Evolutionary conservation across 1,284 basidiomycete species (phyloP).

Genomic region (Ustilago sp.): DNA sequence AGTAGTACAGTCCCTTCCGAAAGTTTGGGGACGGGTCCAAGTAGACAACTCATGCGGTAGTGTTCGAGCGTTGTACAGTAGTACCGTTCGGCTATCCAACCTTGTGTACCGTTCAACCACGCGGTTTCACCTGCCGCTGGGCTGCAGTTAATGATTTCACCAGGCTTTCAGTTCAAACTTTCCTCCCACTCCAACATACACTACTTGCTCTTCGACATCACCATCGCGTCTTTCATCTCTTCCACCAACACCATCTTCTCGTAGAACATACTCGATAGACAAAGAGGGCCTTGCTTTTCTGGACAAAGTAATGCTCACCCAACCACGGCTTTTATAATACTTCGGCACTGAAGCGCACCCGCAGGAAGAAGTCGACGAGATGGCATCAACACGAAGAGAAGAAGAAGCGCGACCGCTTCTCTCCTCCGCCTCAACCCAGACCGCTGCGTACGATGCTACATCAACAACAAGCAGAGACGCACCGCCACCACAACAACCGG

Average conservation of each 20-base stretch:
- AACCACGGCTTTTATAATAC: not conserved
- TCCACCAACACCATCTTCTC: not conserved
- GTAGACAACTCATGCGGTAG: no score
- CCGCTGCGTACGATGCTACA: not conserved
- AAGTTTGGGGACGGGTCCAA: no score
- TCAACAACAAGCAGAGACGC: not conserved
- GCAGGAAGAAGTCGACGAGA: not conserved
- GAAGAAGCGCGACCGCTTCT: constrained; percentile 29
- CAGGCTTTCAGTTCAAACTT: not conserved
- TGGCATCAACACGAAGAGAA: constrained; percentile 6
- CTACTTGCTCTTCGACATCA: not conserved
- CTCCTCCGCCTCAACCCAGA: not conserved
- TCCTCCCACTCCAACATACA: not conserved
- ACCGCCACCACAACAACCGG: not conserved
- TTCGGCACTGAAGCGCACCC: not conserved
- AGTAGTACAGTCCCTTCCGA: not conserved
- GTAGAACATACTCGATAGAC: not conserved
- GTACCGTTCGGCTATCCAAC: not conserved
- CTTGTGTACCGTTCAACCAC: not conserved
- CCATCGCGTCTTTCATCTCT: not conserved
- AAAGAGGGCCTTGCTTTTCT: not conserved
- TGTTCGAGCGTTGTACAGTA: not conserved
- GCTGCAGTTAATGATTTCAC: constrained; percentile 5
- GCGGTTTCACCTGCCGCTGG: constrained; percentile 1
- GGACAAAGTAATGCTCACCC: not conserved